Percentiles rank a stretch among this genome's conserved stretches.
phyloP scores from a whole-genome alignment of 345 rosid genomes.

The Excoecaria agallocha region DNA sequence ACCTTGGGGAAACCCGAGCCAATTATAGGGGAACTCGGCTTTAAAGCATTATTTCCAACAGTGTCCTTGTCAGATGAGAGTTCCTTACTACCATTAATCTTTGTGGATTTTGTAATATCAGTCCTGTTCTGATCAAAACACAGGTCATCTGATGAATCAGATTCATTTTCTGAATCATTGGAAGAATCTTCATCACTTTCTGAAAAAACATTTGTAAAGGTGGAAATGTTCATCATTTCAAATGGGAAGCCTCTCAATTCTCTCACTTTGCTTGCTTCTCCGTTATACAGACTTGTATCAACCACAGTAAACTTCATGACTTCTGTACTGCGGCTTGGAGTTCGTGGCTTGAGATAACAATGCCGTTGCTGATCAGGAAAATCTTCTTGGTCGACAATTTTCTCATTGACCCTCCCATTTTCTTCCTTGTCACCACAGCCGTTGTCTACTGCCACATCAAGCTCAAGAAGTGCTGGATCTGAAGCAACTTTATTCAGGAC shows the following conservation, averaged over 20 bases:
- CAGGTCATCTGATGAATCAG: slow-evolving; percentile 28
- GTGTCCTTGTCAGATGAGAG: slow-evolving; percentile 13
- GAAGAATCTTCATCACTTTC: slow-evolving; percentile 33
- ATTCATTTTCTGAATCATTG: slow-evolving; percentile 26
- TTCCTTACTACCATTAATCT: slow-evolving; percentile 15
- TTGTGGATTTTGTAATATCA: slow-evolving; percentile 20
- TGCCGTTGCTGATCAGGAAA: slow-evolving; percentile 24
- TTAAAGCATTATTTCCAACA: slow-evolving; percentile 21
- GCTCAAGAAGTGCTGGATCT: slow-evolving; percentile 64
- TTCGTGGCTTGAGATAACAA: slow-evolving; percentile 62
- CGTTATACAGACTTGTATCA: slow-evolving; percentile 47
- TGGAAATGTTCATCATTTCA: slow-evolving; percentile 25
- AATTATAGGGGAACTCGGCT: slow-evolving; percentile 9
- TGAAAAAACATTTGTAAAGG: slow-evolving; percentile 29
- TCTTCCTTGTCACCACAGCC: slow-evolving; percentile 33
- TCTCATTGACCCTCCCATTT: slow-evolving; percentile 25
- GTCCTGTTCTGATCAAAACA: slow-evolving; percentile 25
- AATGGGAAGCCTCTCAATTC: slow-evolving; percentile 45
- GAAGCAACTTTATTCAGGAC: slow-evolving; percentile 61
- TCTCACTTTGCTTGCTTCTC: slow-evolving; percentile 31
- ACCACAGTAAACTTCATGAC: slow-evolving; percentile 50
- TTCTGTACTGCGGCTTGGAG: slow-evolving; percentile 31
- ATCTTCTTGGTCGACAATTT: slow-evolving; percentile 19
- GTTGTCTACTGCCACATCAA: slow-evolving; percentile 37
- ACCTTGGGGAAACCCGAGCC: slow-evolving; percentile 17